A percentile compares a stretch with the other conserved stretches of the same genome.
Evolutionary conservation across 371 early-diverging fungal species (phyloP).

Genomic region (Mucor racemosus): DNA sequence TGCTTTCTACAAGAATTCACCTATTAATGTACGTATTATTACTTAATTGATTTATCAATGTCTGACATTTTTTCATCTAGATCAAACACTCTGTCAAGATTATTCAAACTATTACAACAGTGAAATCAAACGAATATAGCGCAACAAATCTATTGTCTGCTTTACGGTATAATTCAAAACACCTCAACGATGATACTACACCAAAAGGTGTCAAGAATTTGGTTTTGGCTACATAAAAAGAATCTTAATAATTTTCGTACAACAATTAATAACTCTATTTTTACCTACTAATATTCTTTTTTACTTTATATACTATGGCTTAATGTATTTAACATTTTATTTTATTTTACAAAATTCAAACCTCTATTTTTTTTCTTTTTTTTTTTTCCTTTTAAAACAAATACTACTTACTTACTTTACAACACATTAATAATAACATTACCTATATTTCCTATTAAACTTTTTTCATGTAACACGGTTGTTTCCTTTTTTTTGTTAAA

Average conservation of each 20-base stretch:
- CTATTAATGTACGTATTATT: constrained; percentile 72
- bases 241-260: background rate
- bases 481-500: background rate
- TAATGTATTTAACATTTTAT: background rate
- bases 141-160: constrained; percentile 73
- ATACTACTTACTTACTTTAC: background rate
- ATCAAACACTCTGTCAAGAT: constrained; percentile 73
- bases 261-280: background rate
- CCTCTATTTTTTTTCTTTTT: background rate
- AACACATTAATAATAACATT: background rate
- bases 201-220: constrained; percentile 76
- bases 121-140: constrained; percentile 38
- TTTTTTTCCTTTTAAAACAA: background rate
- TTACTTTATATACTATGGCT: background rate
- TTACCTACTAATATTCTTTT: background rate
- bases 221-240: constrained; percentile 35
- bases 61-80: constrained; percentile 25
- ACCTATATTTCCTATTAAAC: background rate
- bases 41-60: background rate
- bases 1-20: constrained; percentile 74
- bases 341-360: background rate
- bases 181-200: constrained; percentile 81
- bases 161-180: constrained; percentile 78
- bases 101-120: constrained; percentile 60
- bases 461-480: background rate